Evolutionary conservation across 495 filamentous ascomycete species (phyloP).

Genomic region (Filosporella fistucella): DNA sequence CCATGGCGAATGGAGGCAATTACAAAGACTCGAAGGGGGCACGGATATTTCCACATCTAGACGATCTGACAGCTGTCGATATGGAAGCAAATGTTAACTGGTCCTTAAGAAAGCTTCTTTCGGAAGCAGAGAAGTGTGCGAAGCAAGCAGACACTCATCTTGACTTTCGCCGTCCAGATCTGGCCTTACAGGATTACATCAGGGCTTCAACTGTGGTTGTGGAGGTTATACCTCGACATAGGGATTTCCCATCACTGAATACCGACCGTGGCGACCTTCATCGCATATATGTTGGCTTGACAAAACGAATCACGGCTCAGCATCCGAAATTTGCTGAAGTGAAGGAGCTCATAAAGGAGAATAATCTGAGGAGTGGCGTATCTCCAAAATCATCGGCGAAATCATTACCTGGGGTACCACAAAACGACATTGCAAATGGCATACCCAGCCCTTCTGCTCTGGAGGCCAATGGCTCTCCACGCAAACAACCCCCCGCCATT

Average conservation of each 20-base stretch:
- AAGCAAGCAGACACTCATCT: conserved; percentile 45
- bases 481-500: conserved; percentile 40
- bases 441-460: too few species aligned
- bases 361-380: conserved; percentile 56
- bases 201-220: conserved; percentile 72
- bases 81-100: conserved; percentile 38
- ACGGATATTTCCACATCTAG: conserved; percentile 62
- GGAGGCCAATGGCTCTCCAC: conserved; percentile 5
- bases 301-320: conserved; percentile 38
- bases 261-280: conserved; percentile 37
- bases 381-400: too few species aligned
- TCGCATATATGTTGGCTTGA: conserved; percentile 44
- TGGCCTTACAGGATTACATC: conserved; percentile 65
- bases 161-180: conserved; percentile 46
- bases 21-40: conserved; percentile 6
- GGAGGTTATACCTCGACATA: conserved; percentile 67
- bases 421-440: too few species aligned
- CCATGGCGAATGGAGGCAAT: conserved; percentile 4
- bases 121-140: conserved; percentile 41
- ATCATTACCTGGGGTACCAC: too few species aligned
- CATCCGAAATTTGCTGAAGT: conserved; percentile 50
- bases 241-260: conserved; percentile 53
- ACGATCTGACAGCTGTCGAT: conserved; percentile 56
- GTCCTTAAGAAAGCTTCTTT: conserved; percentile 44
- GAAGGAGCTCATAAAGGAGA: conserved; percentile 62